Base-by-base conservation (phyloP, 805 yeast species). In the Saturnispora mendoncae region DNA sequence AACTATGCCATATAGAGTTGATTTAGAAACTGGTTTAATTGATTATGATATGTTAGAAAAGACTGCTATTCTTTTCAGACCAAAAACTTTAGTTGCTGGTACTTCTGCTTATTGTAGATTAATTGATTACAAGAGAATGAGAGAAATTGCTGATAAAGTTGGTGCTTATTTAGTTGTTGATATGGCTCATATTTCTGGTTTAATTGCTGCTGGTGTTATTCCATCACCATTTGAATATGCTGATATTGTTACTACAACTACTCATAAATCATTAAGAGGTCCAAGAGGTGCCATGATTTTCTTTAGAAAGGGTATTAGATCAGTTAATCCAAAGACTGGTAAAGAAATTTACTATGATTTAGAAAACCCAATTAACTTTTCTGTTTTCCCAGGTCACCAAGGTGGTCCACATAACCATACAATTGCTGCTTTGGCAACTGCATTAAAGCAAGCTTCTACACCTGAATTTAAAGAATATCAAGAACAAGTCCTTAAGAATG, bases 381-480 rank as follows among this genome's bases (percentile, higher is more conserved):
- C 96, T 25, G 97, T 90, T 43, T 90, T 90, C 84, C 98, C 98
- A 53, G 97, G 94, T 50, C 97, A 90, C 65, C 98, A 90, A 72
- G 98, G 98, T 71, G 98, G 98, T 60, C 98, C 98, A 52, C 97
- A 90, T 67, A 90, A 90, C 71, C 97, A 90, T 67, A 90, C 97
- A 54, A 90, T 90, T 58, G 78, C 95, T 49, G 97, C 97, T 17
- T 72, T 90, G 54, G 94, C 97, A 25, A 90, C 87, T 44, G 97
- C 97, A 29, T 74, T 90, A 57, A 85, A 85, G 60, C 97, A 90
- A 71, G 88, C 95, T 43, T 69, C 76, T 39, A 72, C 90, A 36
- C 94, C 95, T 29, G 96, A 85, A 63, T 90, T 80, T 70, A 81
- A 75, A 62, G 72, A 76, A 55, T 90, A 90, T 69, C 97, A 90